Evolutionary conservation across 257 asterid species (phyloP).

Genomic region (Solanum clarkiae): DNA sequence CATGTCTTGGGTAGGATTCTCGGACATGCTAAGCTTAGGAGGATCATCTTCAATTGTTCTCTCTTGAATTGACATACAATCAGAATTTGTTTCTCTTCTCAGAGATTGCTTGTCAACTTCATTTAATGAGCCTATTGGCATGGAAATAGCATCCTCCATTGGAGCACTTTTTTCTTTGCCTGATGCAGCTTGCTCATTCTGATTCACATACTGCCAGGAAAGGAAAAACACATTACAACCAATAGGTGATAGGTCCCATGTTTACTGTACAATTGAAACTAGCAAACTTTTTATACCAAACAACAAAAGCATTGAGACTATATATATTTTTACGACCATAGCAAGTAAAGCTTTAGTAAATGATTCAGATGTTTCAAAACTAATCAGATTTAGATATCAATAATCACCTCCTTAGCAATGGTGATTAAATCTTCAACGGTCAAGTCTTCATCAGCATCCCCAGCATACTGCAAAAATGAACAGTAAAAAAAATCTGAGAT

Average conservation of each 20-base stretch:
- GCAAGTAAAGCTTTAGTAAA: neutral
- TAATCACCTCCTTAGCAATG: constrained; percentile 33
- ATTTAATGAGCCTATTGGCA: neutral
- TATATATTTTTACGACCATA: neutral
- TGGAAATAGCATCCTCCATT: neutral
- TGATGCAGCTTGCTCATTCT: neutral
- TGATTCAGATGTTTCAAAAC: neutral
- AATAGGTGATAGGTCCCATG: neutral
- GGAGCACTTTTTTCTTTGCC: neutral
- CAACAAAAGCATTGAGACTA: neutral
- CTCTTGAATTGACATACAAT: neutral
- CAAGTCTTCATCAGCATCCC: constrained; percentile 13
- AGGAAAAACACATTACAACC: neutral
- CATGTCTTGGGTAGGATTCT: constrained; percentile 23
- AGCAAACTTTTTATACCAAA: neutral
- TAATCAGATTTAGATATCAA: neutral
- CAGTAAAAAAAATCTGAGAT: neutral
- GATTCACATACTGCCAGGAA: neutral
- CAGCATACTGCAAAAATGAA: neutral
- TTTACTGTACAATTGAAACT: neutral
- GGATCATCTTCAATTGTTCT: neutral
- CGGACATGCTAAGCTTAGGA: constrained; percentile 8
- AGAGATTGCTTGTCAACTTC: neutral
- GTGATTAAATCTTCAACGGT: constrained; percentile 27
- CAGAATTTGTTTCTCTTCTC: neutral